Conservation (phyloP, 2,329 filamentous ascomycete genomes). For the Fusarium aywerte region DNA sequence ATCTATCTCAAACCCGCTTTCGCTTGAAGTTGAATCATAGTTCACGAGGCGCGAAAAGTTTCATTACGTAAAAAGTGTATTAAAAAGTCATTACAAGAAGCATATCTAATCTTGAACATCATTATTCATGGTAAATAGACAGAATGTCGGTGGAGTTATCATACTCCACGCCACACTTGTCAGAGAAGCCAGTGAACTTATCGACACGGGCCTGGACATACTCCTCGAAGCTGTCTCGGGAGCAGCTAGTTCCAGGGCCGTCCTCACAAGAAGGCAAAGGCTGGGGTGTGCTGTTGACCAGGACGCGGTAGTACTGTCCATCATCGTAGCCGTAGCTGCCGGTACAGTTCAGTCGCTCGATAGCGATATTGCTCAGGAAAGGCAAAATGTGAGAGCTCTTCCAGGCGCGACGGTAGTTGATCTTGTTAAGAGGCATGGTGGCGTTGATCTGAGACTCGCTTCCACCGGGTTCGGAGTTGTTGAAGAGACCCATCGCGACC, state of each 20-base stretch:
- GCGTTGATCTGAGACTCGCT: slow-evolving; percentile 62
- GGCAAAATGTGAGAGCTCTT: slow-evolving; percentile 70
- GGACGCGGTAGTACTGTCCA: slow-evolving; percentile 41
- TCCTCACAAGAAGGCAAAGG: slow-evolving; percentile 30
- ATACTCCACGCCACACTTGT: slow-evolving; percentile 41
- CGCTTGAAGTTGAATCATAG: too few species aligned
- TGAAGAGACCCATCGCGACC: slow-evolving; percentile 75
- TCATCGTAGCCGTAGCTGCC: slow-evolving; percentile 61
- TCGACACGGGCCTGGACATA: slow-evolving; percentile 34
- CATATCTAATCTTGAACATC: not conserved
- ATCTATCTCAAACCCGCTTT: too few species aligned
- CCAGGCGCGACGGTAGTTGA: slow-evolving; percentile 73
- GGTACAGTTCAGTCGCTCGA: slow-evolving; percentile 71
- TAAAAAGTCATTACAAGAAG: slow-evolving; percentile 1
- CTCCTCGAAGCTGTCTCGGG: slow-evolving; percentile 30
- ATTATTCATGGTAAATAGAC: slow-evolving; percentile 38
- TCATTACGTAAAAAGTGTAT: not conserved
- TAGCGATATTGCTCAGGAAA: slow-evolving; percentile 73
- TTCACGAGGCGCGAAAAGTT: too few species aligned
- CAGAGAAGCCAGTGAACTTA: slow-evolving; percentile 37
- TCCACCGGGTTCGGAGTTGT: slow-evolving; percentile 68
- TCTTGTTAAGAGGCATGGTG: slow-evolving; percentile 71
- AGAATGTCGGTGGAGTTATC: slow-evolving; percentile 38
- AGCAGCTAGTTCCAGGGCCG: slow-evolving; percentile 39
- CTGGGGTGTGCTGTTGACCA: slow-evolving; percentile 43